Conservation (phyloP, 225 moss, liverwort and hornwort species). For the Polytrichum commune region DNA sequence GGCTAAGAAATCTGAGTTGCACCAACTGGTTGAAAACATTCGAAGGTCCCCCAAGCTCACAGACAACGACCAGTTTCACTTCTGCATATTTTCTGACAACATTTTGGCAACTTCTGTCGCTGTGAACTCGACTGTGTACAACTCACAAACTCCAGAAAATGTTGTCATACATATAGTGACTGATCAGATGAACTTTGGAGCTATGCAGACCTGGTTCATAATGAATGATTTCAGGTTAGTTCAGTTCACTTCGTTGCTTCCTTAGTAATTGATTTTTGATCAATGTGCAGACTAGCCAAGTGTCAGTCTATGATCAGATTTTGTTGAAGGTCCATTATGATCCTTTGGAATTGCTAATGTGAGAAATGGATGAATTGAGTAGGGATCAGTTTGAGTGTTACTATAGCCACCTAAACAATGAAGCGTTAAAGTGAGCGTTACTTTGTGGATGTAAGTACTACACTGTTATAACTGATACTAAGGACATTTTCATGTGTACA, state of each 20-base stretch:
- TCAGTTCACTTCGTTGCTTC: background rate
- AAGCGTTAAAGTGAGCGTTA: too few relatives aligned
- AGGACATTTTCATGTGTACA: too few relatives aligned
- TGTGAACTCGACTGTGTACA: constrained; percentile 50
- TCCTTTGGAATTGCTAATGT: too few relatives aligned
- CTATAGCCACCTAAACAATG: too few relatives aligned
- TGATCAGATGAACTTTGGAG: constrained; percentile 55
- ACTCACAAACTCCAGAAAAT: constrained; percentile 28
- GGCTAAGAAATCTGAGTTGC: constrained; percentile 31
- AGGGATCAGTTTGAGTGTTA: too few relatives aligned
- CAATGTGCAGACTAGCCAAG: too few relatives aligned
- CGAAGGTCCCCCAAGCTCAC: constrained; percentile 32
- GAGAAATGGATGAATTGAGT: too few relatives aligned
- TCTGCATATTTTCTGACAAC: constrained; percentile 63
- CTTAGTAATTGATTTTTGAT: too few relatives aligned
- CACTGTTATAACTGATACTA: too few relatives aligned
- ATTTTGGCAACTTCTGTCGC: constrained; percentile 55
- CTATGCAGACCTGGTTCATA: constrained; percentile 61
- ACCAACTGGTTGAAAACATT: background rate
- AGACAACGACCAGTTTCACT: constrained; percentile 49
- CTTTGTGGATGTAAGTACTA: too few relatives aligned
- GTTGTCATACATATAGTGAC: constrained; percentile 64
- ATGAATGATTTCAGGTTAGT: constrained; percentile 23
- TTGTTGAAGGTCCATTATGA: too few relatives aligned
- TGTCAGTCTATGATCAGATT: too few relatives aligned